Evolutionary conservation across 768 basidiomycete genomes (phyloP).

Genomic region (Termitomyces sp.): DNA sequence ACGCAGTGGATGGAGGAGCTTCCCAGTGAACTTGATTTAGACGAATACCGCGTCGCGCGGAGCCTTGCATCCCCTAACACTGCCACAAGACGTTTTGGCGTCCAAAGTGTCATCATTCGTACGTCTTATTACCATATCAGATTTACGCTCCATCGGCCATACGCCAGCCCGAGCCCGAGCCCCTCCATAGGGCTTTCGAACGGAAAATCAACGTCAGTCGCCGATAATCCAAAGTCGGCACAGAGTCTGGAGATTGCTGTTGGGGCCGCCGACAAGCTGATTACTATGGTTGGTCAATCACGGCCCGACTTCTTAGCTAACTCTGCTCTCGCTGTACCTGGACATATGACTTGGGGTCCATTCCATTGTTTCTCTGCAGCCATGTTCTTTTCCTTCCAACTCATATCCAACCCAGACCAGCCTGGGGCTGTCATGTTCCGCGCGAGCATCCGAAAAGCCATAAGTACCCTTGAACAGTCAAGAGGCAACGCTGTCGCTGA

Average conservation of each 20-base stretch:
- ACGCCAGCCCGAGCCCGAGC: conserved; percentile 38
- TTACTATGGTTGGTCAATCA: conserved; percentile 71
- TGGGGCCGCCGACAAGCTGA: conserved; percentile 70
- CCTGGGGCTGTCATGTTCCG: conserved; percentile 75
- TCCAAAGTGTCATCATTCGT: conserved; percentile 78
- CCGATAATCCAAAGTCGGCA: conserved; percentile 39
- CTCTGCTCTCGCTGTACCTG: conserved; percentile 64
- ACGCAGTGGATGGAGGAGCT: conserved; percentile 75
- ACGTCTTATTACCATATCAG: conserved; percentile 79
- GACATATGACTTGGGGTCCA: conserved; percentile 81
- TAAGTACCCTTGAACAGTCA: conserved; percentile 59
- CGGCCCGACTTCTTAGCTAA: conserved; percentile 73
- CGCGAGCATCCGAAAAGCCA: conserved; percentile 65
- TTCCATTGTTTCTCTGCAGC: conserved; percentile 83
- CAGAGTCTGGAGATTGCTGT: conserved; percentile 72
- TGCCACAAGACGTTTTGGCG: conserved; percentile 60
- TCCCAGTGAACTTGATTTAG: conserved; percentile 67
- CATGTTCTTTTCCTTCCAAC: conserved; percentile 90
- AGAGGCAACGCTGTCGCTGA: conserved; percentile 65
- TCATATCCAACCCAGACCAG: conserved; percentile 76
- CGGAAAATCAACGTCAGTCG: conserved; percentile 22
- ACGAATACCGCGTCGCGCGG: conserved; percentile 70
- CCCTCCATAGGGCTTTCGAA: conserved; percentile 17
- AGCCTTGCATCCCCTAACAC: conserved; percentile 61
- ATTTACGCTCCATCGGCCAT: conserved; percentile 79